Base-by-base conservation (phyloP, 129 eudicot genomes). In the Tanacetum coccineum region DNA sequence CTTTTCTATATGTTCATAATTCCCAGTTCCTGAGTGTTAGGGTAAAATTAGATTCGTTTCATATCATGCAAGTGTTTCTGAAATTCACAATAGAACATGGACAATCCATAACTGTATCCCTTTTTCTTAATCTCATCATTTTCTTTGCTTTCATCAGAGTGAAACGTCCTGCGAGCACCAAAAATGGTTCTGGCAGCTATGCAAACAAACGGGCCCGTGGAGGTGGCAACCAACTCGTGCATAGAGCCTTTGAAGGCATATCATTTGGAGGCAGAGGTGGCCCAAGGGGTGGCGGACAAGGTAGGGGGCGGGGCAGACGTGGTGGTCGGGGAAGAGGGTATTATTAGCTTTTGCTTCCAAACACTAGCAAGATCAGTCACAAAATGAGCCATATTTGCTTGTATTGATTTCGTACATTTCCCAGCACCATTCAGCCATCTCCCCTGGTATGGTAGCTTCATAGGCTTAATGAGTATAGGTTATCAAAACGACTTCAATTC, bases 281-380 rank as follows among this genome's bases (percentile, higher is more conserved):
- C 32, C 13, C 52, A 7, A 63, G 84, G 19, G 80, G 87, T 3
- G 79, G 88, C 18, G 60, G 79, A 6, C 79, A 90, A 72, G 87
- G 91, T 63, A 68, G 89, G 74, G 94, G 90, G 19, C 74, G 80
- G 70, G 86, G 96, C 18, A 79, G 97, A 42, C 84, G 88, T 60
- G 80, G 91, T 3, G 96, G 95, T 36, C 73, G 91, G 9, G 97
- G 91, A 40, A 84, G 95, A 71, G 83, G 83, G 40, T 81, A 64
- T 63, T 32, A 72, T 70, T 82, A 85, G 70, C 55, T 70, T 40
- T 54, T 44, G 19, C 67, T 57, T 56, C 46, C 7, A 42, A 9
- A 56, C 13, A 19, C 18, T 25, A 13, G 26, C 17, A 68, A 55
- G 9, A 69, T 69, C 26, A 18, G 66, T 58, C 42, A 5, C 26